A percentile compares a stretch with the other conserved stretches of the same genome.
Evolutionary conservation across 352 stramenopile species (phyloP).

Genomic region (Pythium aristosporum): DNA sequence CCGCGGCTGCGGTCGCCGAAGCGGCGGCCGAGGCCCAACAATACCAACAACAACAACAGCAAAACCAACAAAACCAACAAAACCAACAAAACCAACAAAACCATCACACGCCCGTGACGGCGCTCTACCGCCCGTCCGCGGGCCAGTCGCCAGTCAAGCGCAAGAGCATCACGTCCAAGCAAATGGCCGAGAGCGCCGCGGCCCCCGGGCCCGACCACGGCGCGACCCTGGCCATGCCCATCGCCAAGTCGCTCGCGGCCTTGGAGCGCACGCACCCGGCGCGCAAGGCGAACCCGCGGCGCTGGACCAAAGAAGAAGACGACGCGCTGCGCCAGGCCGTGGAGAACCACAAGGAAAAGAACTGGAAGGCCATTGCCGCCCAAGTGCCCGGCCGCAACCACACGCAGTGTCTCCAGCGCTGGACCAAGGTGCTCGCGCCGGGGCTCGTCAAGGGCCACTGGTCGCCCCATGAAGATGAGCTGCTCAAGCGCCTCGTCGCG

Average conservation of each 20-base stretch:
- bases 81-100: constrained; percentile 4
- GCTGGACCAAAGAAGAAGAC: constrained; percentile 90
- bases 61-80: constrained; percentile 2
- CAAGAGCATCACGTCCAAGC: constrained; percentile 78
- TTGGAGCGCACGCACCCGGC: constrained; percentile 39
- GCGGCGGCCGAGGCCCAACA: background rate
- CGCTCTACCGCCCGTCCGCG: constrained; percentile 21
- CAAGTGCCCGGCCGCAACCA: constrained; percentile 88
- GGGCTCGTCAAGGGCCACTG: constrained; percentile 90
- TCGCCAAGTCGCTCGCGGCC: constrained; percentile 32
- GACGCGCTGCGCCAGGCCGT: constrained; percentile 83
- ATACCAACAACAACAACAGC: constrained; percentile 2
- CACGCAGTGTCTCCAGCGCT: constrained; percentile 90
- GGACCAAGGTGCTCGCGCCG: constrained; percentile 88
- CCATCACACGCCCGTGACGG: constrained; percentile 28
- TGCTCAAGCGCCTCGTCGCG: constrained; percentile 73
- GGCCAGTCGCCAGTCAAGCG: constrained; percentile 65
- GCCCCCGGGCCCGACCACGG: background rate
- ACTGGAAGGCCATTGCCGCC: constrained; percentile 91
- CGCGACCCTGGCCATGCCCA: constrained; percentile 25
- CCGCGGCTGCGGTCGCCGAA: background rate
- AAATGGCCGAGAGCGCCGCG: constrained; percentile 27
- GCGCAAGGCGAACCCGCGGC: constrained; percentile 73
- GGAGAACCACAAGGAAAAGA: constrained; percentile 85
- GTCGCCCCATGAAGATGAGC: constrained; percentile 87